Evolutionary conservation across 345 rosid genomes (phyloP).

Genomic region (Gossypium thurberi): DNA sequence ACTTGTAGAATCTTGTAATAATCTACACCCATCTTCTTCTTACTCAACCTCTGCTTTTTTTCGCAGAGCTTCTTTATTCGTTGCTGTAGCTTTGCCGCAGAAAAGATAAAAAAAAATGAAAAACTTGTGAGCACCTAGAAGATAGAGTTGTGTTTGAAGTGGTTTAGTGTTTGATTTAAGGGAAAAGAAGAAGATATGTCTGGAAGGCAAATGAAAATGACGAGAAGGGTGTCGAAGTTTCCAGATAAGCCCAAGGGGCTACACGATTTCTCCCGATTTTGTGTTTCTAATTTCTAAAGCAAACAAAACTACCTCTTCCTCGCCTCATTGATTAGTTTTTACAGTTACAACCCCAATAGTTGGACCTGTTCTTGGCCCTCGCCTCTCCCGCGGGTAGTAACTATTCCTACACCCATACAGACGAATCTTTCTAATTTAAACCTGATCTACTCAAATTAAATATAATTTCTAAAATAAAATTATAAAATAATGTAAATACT

Average conservation of each 20-base stretch:
- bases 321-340: neutral
- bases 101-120: neutral
- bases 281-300: neutral
- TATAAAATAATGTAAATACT: no score
- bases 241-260: neutral
- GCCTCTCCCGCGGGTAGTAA: neutral
- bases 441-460: neutral
- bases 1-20: slow-evolving; percentile 59
- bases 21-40: slow-evolving; percentile 41
- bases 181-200: neutral
- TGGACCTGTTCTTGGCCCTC: neutral
- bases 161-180: neutral
- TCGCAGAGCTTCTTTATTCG: neutral
- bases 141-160: neutral
- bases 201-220: neutral
- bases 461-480: neutral
- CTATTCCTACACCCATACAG: no score
- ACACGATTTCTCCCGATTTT: neutral
- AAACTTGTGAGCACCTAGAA: neutral
- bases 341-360: neutral
- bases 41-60: neutral
- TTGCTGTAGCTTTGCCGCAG: neutral
- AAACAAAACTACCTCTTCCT: neutral
- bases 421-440: neutral
- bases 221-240: slow-evolving; percentile 8